Evolutionary conservation across 116 monocot species (phyloP), one percentile per base, ranked within the genome.

Genomic region (Cymodocea nodosa): DNA sequence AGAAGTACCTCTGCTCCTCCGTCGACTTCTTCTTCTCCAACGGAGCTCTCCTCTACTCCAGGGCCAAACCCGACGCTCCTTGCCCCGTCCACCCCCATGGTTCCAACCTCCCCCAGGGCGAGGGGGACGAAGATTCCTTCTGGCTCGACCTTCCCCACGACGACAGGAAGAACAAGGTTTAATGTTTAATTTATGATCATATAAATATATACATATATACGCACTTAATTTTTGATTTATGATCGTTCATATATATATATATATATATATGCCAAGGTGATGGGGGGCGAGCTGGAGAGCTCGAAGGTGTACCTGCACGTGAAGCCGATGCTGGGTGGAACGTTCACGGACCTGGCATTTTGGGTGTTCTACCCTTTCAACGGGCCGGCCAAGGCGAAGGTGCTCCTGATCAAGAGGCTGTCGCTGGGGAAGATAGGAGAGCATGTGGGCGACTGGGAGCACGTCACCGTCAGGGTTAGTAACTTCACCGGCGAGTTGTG

Each of bases 321-420:
- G 23, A 94, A 87, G 53, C 89, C 89, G 18, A 79, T 79, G 80
- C 70, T 82, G 5, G 89, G 89, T 0, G 89, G 57, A 10, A 84
- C 82, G 11, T 75, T 73, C 80, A 94, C 94, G 0, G 94, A 94
- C 36, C 34, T 94, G 0, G 89, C 71, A 2, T 39, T 81, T 0
- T 94, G 94, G 89, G 23, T 94, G 30, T 94, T 89, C 74, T 89
- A 77, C 76, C 89, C 94, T 13, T 94, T 94, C 76, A 94, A 94
- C 30, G 94, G 94, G 1, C 72, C 76, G 0, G 86, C 76, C 11
- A 83, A 54, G 69, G 89, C 82, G 0, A 84, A 82, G 63, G 68
- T 86, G 55, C n/a, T 68, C 50, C 22, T 68, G 19, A 5, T 80
- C 17, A 72, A 35, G 8, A 56, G 66, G 36, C 16, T 94, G 23